Evolutionary conservation across 331 rosid species (phyloP), one percentile per base, ranked within the genome.

Genomic region (Stylosanthes scabra): DNA sequence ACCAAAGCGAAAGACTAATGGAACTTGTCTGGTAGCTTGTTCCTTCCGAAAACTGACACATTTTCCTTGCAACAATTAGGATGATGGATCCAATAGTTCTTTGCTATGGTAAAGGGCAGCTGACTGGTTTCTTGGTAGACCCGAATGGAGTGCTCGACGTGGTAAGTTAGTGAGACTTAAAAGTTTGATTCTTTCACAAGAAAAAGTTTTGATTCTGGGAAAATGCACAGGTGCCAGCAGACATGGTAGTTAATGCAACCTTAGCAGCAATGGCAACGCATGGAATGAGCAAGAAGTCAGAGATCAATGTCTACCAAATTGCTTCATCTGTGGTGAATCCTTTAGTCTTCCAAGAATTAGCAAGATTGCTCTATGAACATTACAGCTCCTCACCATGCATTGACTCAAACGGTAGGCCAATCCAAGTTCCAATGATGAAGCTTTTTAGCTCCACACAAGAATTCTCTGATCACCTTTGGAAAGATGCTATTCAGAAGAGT

Each of bases 81-180:
- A 95, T 95, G 97, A 95, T 95, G 96, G 97, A 95, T 81, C 97
- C 97, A 55, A 88, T 95, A 74, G 91, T 95, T 80, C 84, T 95
- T 34, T 90, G 85, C 86, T 95, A 95, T 75, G 99, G 97, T 12
- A 95, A 91, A 83, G 97, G 99, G 10, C 97, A 90, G 74, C 93
- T 95, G 42, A 84, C 97, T 8, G 90, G 97, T 58, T 95, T 95
- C 72, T 86, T 88, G 68, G 97, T 79, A 8, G 97, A 91, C 68
- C 96, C 99, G 58, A 83, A 88, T 65, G 97, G 97, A 42, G 97
- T 91, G 20, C 87, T 95, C 2, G 97, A 95, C 72, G 97, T 95
- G 83, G 99, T 90, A 80, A 51, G 57, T n/a, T 25, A 83, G 81
- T 51, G 59, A 47, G 72, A 72, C 57, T 51, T 25, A 12, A 63